These are phyloP conservation scores for Globisporangium okanoganense DNA, from an alignment of 352 stramenopile genomes.

Conservation along the genomic window DNA sequence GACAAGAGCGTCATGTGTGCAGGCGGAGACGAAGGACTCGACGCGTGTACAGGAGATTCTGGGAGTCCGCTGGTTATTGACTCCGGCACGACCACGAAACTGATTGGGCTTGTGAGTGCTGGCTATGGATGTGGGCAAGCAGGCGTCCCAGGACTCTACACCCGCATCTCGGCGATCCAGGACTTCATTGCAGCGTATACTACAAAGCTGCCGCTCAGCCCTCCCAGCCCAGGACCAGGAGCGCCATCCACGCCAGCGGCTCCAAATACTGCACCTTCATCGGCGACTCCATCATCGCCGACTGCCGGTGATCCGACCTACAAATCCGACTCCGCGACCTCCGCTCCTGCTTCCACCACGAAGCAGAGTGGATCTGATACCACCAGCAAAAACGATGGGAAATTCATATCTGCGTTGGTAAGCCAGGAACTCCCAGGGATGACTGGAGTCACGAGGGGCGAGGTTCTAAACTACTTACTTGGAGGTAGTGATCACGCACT, in stretches of 20 bases:
- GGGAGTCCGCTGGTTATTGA: slow-evolving; percentile 14
- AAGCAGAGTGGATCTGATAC: too few relatives aligned
- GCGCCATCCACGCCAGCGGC: too few relatives aligned
- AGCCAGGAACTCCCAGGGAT: neutral
- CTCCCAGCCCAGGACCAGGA: too few relatives aligned
- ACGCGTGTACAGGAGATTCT: slow-evolving; percentile 19
- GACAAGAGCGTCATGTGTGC: slow-evolving; percentile 19
- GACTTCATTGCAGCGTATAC: neutral
- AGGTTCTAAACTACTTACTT: neutral
- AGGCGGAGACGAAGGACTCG: slow-evolving; percentile 3
- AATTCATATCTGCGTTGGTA: neutral
- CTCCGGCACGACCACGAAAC: too few relatives aligned
- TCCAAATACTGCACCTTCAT: too few relatives aligned
- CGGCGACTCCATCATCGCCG: too few relatives aligned
- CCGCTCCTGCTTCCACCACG: too few relatives aligned
- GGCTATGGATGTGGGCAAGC: slow-evolving; percentile 8
- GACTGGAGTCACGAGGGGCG: neutral
- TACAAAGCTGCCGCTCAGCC: too few relatives aligned
- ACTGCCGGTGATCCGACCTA: too few relatives aligned
- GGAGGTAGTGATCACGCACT: neutral
- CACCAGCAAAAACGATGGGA: too few relatives aligned
- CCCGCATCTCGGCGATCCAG: neutral
- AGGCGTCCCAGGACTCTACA: slow-evolving; percentile 12
- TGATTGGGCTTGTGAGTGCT: slow-evolving; percentile 12
- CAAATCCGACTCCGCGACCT: too few relatives aligned